Evolutionary conservation across 2,329 filamentous ascomycete genomes (phyloP), one percentile per base, ranked within the genome.

Genomic region (Atkinsonella hypoxylon): DNA sequence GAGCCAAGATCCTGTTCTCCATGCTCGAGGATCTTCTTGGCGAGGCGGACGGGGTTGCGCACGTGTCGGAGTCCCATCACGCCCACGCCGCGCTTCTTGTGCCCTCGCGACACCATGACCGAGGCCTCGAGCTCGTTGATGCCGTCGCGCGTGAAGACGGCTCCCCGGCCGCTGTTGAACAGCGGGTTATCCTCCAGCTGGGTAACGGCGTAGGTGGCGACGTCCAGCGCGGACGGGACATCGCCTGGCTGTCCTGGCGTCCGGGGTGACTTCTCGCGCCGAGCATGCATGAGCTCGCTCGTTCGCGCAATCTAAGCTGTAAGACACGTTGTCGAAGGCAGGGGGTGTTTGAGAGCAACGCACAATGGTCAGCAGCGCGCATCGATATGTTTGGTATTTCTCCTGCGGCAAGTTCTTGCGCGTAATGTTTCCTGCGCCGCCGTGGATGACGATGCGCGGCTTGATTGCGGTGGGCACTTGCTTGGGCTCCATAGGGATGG

Each of bases 91-190:
- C 87, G 79, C 71, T 95, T 95, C 40, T 80, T 76, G 51, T 74
- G 72, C 0, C 83, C 85, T 30, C 75, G 75, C 2, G 84, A 86
- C 0, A 94, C 85, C 89, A 95, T 95, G 48, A 95, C 79, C 9
- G 82, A 87, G 1, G 87, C 87, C 68, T 95, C 89, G 54, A 95
- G 81, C 69, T 95, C 87, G 64, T 90, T 89, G 55, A 82, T 77
- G 17, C 89, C 90, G 56, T 85, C 82, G 47, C 83, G 80, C 0
- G 88, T 95, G 66, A 94, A 95, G 18, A 95, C 89, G 47, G 89
- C 87, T 49, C 90, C 90, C 59, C 82, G 83, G 8, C 82, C 89
- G 51, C 82, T 82, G 69, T 95, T 95, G 76, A 93, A 95, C 4
- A 94, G 77, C 2, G 83, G 76, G 61, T 89, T 80, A 61, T 94